Evolutionary conservation across 73 alveolate species (phyloP).

Genomic region (Tetrahymena malaccensis): DNA sequence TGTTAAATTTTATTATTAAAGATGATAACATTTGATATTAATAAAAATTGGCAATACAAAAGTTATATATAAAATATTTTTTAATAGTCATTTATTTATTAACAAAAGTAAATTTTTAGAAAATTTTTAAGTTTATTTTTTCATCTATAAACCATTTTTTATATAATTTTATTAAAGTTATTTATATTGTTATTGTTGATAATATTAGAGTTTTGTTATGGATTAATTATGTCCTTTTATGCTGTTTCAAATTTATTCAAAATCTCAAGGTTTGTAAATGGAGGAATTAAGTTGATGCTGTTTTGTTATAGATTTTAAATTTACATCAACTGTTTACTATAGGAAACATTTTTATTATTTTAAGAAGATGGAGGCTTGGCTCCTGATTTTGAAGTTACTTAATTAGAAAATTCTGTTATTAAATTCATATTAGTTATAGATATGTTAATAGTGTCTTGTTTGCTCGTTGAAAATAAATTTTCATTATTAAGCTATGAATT

Average conservation of each 20-base stretch:
- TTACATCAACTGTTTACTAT: neutral
- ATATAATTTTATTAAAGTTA: neutral
- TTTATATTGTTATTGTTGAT: neutral
- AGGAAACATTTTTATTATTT: neutral
- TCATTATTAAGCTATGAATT: neutral
- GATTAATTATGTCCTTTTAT: neutral
- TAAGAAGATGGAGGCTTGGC: neutral
- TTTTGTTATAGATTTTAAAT: neutral
- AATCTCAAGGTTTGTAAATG: neutral
- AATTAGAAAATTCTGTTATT: neutral
- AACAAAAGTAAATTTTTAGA: no score
- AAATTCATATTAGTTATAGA: neutral
- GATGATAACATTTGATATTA: no score
- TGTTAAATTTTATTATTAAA: no score
- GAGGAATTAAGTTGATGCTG: neutral
- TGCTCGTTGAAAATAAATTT: neutral
- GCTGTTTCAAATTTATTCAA: neutral
- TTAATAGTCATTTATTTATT: no score
- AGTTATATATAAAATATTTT: no score
- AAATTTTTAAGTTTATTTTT: neutral
- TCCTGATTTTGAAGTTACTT: neutral
- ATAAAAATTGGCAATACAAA: no score
- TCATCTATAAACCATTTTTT: neutral
- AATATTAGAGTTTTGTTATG: neutral
- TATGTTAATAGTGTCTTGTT: neutral